Evolutionary conservation across 2,329 filamentous ascomycete species (phyloP).

Genomic region (Didymellaceae sp.): DNA sequence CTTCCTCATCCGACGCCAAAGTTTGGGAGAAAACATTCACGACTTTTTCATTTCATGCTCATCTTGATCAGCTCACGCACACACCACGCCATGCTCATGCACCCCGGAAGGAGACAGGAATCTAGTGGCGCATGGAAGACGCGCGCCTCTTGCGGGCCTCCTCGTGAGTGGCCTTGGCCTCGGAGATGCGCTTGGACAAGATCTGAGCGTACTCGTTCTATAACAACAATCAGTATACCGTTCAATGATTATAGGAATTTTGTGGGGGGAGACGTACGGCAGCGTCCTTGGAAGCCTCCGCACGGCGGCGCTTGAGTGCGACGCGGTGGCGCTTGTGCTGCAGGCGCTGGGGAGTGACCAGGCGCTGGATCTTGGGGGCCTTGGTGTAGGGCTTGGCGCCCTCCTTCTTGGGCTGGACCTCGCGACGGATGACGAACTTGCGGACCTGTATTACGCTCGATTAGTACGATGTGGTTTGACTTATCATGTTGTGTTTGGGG

Average conservation of each 20-base stretch:
- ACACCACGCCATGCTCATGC: too few relatives aligned
- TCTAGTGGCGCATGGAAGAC: constrained; percentile 67
- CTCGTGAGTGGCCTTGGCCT: constrained; percentile 92
- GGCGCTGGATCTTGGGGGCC: constrained; percentile 99
- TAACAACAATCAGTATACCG: constrained; percentile 19
- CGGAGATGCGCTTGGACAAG: constrained; percentile 94
- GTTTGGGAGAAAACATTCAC: constrained; percentile 43
- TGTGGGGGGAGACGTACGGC: constrained; percentile 69
- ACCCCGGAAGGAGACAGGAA: constrained; percentile 16
- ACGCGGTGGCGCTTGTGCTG: constrained; percentile 99
- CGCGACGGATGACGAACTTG: constrained; percentile 99
- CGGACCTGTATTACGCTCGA: constrained; percentile 70
- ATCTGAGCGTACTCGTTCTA: constrained; percentile 97
- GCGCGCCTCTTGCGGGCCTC: constrained; percentile 97
- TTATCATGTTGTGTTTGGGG: constrained; percentile 9
- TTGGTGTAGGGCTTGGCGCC: constrained; percentile 99
- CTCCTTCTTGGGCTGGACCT: constrained; percentile 96
- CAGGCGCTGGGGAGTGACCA: constrained; percentile 98
- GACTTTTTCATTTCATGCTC: too few relatives aligned
- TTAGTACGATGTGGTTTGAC: constrained; percentile 21
- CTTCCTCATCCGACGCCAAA: constrained; percentile 47
- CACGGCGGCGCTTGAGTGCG: constrained; percentile 96
- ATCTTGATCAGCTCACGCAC: too few relatives aligned
- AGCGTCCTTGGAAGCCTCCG: constrained; percentile 98
- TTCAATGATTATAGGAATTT: neutral